phyloP scores from a whole-genome alignment of 495 filamentous ascomycete genomes.

The Pseudomonodictys pantanalensis region DNA sequence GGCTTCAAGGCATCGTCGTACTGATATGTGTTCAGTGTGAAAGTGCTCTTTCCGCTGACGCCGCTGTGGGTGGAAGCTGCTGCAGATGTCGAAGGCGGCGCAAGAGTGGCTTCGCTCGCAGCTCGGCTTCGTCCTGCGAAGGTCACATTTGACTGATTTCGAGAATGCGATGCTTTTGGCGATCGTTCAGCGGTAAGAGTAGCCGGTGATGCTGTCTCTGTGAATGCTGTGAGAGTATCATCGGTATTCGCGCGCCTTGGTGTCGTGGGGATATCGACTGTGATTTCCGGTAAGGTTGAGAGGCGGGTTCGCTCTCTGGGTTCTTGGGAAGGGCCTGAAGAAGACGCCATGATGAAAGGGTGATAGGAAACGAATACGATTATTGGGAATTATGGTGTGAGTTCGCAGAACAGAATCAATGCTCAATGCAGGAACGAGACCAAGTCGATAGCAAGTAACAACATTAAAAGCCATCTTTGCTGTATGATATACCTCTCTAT shows the following conservation, averaged over 20 bases:
- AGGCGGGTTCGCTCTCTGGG: slow-evolving; percentile 6
- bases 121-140: slow-evolving; percentile 10
- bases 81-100: slow-evolving; percentile 14
- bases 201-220: slow-evolving; percentile 10
- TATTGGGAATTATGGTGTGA: too few species aligned
- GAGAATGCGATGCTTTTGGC: slow-evolving; percentile 5
- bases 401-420: too few species aligned
- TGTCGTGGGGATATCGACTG: slow-evolving; percentile 14
- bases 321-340: not conserved
- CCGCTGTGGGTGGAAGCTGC: slow-evolving; percentile 11
- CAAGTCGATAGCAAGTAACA: not conserved
- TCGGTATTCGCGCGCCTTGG: slow-evolving; percentile 10
- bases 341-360: slow-evolving; percentile 25
- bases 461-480: not conserved
- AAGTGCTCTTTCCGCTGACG: slow-evolving; percentile 1
- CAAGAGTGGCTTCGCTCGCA: slow-evolving; percentile 21
- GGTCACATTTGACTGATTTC: slow-evolving; percentile 1
- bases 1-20: slow-evolving; percentile 62
- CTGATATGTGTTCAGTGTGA: slow-evolving; percentile 1
- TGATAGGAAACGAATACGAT: not conserved
- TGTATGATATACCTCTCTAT: too few species aligned
- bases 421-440: not conserved
- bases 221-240: slow-evolving; percentile 12
- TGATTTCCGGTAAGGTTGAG: slow-evolving; percentile 17
- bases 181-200: slow-evolving; percentile 18